phyloP scores from a whole-genome alignment of 2,329 filamentous ascomycete genomes.

The Stachybotrys elegans region DNA sequence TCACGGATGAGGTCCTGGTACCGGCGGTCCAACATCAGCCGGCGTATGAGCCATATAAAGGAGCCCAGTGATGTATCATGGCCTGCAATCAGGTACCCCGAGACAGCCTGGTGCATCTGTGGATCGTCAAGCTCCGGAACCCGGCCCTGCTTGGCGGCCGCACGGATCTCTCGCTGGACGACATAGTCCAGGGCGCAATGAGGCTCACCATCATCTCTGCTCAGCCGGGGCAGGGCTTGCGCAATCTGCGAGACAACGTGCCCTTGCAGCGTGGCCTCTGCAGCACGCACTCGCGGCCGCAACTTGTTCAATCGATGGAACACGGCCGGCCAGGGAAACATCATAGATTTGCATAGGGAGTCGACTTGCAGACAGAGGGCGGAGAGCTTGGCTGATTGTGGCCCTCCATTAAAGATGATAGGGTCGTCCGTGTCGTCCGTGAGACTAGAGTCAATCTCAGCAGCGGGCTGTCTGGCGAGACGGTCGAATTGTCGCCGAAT shows the following conservation, averaged over 20 bases:
- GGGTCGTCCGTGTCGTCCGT: neutral
- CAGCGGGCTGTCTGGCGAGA: neutral
- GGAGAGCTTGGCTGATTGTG: neutral
- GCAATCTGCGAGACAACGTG: neutral
- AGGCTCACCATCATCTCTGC: neutral
- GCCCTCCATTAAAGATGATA: neutral
- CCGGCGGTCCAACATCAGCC: conserved; percentile 5
- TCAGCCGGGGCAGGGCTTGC: neutral
- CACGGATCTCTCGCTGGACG: conserved; percentile 18
- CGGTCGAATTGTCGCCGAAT: neutral
- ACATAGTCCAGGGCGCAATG: conserved; percentile 18
- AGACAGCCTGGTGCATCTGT: conserved; percentile 15
- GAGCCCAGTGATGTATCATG: conserved; percentile 9
- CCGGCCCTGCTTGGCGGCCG: conserved; percentile 18
- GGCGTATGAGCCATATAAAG: conserved; percentile 6
- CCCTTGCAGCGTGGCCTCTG: neutral
- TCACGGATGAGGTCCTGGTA: neutral
- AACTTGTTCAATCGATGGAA: neutral
- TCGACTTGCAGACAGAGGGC: neutral
- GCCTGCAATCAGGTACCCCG: conserved; percentile 8
- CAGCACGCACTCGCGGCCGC: neutral
- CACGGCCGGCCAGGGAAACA: neutral
- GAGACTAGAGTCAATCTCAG: neutral
- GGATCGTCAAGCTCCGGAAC: conserved; percentile 16
- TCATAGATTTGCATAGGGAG: neutral